A percentile compares a stretch with the other conserved stretches of the same genome.
Evolutionary conservation across 345 rosid genomes (phyloP).

Genomic region (Gossypium thurberi): DNA sequence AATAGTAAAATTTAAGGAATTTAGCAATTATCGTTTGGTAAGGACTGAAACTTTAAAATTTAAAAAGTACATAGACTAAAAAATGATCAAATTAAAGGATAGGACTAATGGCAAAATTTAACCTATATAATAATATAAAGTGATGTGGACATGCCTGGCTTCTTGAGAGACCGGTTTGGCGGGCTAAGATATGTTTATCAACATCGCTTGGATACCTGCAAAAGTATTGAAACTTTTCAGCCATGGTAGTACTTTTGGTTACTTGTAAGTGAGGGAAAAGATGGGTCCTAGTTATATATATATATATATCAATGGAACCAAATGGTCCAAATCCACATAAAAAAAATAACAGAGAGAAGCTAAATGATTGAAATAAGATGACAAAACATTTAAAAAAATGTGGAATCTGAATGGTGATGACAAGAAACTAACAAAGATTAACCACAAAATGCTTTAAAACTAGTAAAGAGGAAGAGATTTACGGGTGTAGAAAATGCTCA

Average conservation of each 20-base stretch:
- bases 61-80: no score
- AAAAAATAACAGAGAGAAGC: slow-evolving; percentile 5
- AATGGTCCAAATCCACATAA: slow-evolving; percentile 13
- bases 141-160: slow-evolving; percentile 81
- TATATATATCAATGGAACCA: slow-evolving; percentile 17
- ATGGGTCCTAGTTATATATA: slow-evolving; percentile 24
- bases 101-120: no score
- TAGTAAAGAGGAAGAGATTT: slow-evolving; percentile 16
- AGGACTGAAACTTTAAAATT: no score
- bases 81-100: no score
- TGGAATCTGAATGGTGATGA: slow-evolving; percentile 37
- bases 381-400: slow-evolving; percentile 9
- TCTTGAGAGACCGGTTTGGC: slow-evolving; percentile 99
- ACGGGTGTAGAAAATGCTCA: slow-evolving; percentile 99
- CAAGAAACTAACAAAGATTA: slow-evolving; percentile 49
- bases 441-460: background rate
- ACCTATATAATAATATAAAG: background rate
- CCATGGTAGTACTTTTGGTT: background rate
- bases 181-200: slow-evolving; percentile 96
- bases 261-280: slow-evolving; percentile 14
- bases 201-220: slow-evolving; percentile 98
- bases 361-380: slow-evolving; percentile 15
- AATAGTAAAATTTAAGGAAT: no score
- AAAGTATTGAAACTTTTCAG: slow-evolving; percentile 6
- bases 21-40: no score